Percentiles rank a stretch among this genome's conserved stretches.
Conservation (phyloP, 257 asterid genomes). For the Ilex aquifolium region DNA sequence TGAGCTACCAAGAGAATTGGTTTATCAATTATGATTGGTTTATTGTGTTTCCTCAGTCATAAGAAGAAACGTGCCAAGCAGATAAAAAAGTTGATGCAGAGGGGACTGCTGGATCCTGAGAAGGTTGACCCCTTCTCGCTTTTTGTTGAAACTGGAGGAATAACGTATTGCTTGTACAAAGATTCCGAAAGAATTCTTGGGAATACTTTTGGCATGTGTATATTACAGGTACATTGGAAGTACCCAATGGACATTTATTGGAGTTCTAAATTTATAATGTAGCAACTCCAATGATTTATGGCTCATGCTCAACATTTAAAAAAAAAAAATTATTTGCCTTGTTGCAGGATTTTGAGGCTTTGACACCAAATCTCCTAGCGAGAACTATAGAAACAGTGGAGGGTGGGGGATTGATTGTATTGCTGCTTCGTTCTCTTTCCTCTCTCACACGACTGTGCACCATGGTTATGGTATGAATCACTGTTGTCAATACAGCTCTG, state of each 20-base stretch:
- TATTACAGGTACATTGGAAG: conserved; percentile 61
- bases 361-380: conserved; percentile 98
- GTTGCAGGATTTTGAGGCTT: conserved; percentile 82
- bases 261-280: not conserved
- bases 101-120: conserved; percentile 71
- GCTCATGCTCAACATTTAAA: not conserved
- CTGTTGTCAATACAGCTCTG: no score
- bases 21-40: not conserved
- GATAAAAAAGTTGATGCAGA: conserved; percentile 59
- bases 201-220: conserved; percentile 97
- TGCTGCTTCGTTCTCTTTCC: conserved; percentile 81
- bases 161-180: conserved; percentile 75
- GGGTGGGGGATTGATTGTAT: conserved; percentile 93
- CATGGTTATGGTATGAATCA: conserved; percentile 77
- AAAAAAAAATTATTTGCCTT: conserved; percentile 1
- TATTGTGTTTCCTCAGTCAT: conserved; percentile 41
- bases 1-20: not conserved
- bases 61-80: conserved; percentile 77
- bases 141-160: conserved; percentile 67
- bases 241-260: not conserved
- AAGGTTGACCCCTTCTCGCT: conserved; percentile 71
- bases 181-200: conserved; percentile 95
- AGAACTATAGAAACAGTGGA: conserved; percentile 99
- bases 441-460: conserved; percentile 84
- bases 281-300: not conserved